A percentile compares a stretch with the other conserved stretches of the same genome.
Evolutionary conservation across 1,284 basidiomycete genomes (phyloP).

Genomic region (Porodaedalea pini): DNA sequence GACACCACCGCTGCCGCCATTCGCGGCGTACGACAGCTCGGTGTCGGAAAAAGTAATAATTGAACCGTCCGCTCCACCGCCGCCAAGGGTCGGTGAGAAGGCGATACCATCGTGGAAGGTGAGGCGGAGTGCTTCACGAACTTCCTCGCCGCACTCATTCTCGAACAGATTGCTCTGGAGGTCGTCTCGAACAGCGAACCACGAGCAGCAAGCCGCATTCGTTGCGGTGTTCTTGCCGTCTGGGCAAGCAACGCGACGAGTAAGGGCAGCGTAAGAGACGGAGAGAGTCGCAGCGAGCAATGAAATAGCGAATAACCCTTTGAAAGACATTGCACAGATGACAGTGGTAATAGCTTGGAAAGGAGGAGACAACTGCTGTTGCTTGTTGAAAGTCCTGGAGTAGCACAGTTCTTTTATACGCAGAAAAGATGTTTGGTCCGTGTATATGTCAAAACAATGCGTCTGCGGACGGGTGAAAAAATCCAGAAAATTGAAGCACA

Average conservation of each 20-base stretch:
- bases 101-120: conserved; percentile 46
- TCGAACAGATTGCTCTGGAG: conserved; percentile 41
- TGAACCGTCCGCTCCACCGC: conserved; percentile 41
- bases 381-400: background rate
- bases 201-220: conserved; percentile 38
- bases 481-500: background rate
- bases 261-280: conserved; percentile 27
- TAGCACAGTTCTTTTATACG: background rate
- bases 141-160: conserved; percentile 39
- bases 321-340: conserved; percentile 29
- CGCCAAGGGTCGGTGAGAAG: conserved; percentile 30
- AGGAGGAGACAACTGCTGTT: background rate
- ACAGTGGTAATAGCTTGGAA: background rate
- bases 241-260: conserved; percentile 34
- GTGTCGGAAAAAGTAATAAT: conserved; percentile 35
- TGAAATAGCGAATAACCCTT: conserved; percentile 25
- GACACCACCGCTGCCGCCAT: conserved; percentile 28
- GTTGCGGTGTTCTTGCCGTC: conserved; percentile 34
- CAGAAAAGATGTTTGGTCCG: background rate
- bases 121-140: conserved; percentile 41
- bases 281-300: conserved; percentile 23
- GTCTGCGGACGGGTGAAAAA: background rate
- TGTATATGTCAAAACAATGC: background rate
- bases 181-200: conserved; percentile 38
- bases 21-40: conserved; percentile 26